Evolutionary conservation across 1,284 basidiomycete genomes (phyloP).

Genomic region (Laetiporus sulphureus): DNA sequence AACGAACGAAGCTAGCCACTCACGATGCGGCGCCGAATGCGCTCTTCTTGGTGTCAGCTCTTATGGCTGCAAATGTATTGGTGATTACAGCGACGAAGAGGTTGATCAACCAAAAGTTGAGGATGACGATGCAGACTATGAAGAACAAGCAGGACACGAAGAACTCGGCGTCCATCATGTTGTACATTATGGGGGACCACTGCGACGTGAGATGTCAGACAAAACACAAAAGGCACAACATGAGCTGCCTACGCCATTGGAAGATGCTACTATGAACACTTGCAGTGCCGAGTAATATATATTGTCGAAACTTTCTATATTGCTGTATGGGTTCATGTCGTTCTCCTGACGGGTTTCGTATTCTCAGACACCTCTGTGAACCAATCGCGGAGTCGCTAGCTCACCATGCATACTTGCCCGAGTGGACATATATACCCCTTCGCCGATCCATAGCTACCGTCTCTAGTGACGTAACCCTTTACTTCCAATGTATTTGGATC

Average conservation of each 20-base stretch:
- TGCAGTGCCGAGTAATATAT: constrained; percentile 82
- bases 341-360: constrained; percentile 37
- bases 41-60: constrained; percentile 84
- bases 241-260: constrained; percentile 52
- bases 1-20: neutral
- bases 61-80: constrained; percentile 89
- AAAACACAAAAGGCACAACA: neutral
- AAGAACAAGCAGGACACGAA: constrained; percentile 87
- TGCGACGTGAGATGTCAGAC: constrained; percentile 18
- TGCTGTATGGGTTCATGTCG: constrained; percentile 56
- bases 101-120: constrained; percentile 95
- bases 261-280: constrained; percentile 81
- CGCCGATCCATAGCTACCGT: constrained; percentile 27
- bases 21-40: constrained; percentile 85
- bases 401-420: constrained; percentile 71
- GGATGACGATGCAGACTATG: constrained; percentile 75
- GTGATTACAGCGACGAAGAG: constrained; percentile 96
- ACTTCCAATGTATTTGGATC: constrained; percentile 44
- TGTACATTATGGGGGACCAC: constrained; percentile 86
- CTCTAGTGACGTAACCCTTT: constrained; percentile 40
- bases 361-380: neutral
- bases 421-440: constrained; percentile 84
- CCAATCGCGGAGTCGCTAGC: neutral
- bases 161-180: constrained; percentile 89
- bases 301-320: constrained; percentile 86